Evolutionary conservation across 768 basidiomycete genomes (phyloP), one percentile per base, ranked within the genome.

Genomic region (Hericium alpestre): DNA sequence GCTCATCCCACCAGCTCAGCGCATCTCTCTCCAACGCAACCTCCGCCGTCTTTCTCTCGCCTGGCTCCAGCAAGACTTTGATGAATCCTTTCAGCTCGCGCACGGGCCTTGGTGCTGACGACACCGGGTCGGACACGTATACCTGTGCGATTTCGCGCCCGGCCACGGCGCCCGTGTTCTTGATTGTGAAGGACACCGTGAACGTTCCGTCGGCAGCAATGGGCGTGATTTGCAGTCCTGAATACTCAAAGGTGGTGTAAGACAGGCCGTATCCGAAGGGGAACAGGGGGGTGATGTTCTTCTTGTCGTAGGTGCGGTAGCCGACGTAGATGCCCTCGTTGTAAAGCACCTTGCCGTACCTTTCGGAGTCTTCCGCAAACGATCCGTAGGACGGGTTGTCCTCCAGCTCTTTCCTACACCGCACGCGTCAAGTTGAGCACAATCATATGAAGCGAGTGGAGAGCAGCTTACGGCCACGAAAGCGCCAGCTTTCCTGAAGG

Each of bases 241-340:
- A 72, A 63, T 81, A 78, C n/a, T 74, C 69, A 66, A 83, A 84
- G 8, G 73, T 71, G 9, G 84, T 76, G 67, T 84, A 84, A 0
- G 79, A 80, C 18, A 86, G 74, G 16, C 84, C 84, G 64, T 71
- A 74, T 50, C 81, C 80, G 64, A 83, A 82, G 10, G 78, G 73
- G 65, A 80, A 82, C 22, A 78, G 70, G 16, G 81, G 75, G 10
- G 69, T 63, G 37, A 78, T 64, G 9, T 73, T 69, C 55, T 70
- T 69, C 40, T 72, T 71, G 58, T 79, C 74, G 64, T 78, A 82
- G 53, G 75, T 70, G 58, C 78, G 73, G 65, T 83, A 82, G 38
- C 79, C 80, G 20, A 78, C 76, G 58, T 74, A 79, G 39, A 79
- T 74, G 3, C 76, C 76, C 69, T 78, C 76, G 58, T 76, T 77